A percentile compares a stretch with the other conserved stretches of the same genome.
These are phyloP conservation scores for Geotrichum bryndzae DNA, from an alignment of 1,139 yeast genomes.

Conservation along the genomic window DNA sequence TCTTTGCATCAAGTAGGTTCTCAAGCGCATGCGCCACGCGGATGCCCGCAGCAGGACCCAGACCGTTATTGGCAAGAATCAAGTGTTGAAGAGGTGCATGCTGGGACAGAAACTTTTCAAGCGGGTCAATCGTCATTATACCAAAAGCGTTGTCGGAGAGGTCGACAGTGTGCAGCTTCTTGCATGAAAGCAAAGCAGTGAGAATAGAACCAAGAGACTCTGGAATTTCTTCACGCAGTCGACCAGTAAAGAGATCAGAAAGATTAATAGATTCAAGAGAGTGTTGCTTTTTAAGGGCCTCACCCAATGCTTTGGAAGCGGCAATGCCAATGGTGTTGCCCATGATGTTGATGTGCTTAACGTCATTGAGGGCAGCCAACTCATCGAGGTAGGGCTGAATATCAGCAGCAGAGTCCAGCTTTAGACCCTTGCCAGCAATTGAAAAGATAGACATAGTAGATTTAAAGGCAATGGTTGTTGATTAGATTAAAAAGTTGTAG, in stretches of 20 bases:
- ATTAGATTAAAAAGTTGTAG: not conserved
- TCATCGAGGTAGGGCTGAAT: conserved; percentile 59
- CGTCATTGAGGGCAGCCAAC: conserved; percentile 38
- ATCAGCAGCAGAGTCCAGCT: conserved; percentile 68
- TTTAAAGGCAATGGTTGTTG: not conserved
- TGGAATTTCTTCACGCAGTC: conserved; percentile 92
- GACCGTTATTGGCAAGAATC: conserved; percentile 86
- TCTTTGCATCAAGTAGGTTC: conserved; percentile 62
- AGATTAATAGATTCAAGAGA: conserved; percentile 60
- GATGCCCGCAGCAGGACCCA: conserved; percentile 97
- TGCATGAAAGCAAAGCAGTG: conserved; percentile 64
- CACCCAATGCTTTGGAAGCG: conserved; percentile 69
- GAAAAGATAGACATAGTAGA: conserved; percentile 37
- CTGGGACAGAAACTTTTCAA: conserved; percentile 68
- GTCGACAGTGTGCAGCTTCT: conserved; percentile 65
- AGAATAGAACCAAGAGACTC: conserved; percentile 65
- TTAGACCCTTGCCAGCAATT: conserved; percentile 69
- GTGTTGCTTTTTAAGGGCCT: conserved; percentile 43
- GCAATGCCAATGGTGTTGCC: conserved; percentile 95
- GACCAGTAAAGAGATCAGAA: conserved; percentile 90
- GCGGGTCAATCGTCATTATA: conserved; percentile 85
- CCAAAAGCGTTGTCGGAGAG: conserved; percentile 96
- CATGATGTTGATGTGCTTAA: conserved; percentile 67
- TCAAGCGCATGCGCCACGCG: conserved; percentile 83
- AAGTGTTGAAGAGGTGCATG: conserved; percentile 80